A percentile compares a stretch with the other conserved stretches of the same genome.
These are phyloP conservation scores for Xanthoconium purpureum DNA, from an alignment of 768 basidiomycete species.

Conservation along the genomic window DNA sequence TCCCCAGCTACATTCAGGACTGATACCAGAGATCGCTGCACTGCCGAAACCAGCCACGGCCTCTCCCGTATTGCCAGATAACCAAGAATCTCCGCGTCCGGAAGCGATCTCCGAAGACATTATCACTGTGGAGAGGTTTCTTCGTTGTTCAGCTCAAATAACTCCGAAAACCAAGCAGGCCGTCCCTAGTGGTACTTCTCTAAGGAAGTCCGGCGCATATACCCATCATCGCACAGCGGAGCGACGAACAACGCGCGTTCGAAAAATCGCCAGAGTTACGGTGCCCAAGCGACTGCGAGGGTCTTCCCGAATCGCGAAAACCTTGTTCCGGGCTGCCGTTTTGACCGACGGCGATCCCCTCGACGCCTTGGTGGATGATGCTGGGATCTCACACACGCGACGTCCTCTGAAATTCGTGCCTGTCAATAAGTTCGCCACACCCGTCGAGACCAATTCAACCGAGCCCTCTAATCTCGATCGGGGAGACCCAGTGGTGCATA, in stretches of 20 bases:
- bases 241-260: neutral
- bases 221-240: conserved; percentile 1
- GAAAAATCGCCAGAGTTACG: neutral
- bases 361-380: conserved; percentile 11
- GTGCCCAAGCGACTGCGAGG: neutral
- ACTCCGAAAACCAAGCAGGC: neutral
- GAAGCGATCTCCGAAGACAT: neutral
- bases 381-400: conserved; percentile 11
- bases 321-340: conserved; percentile 27
- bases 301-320: conserved; percentile 7
- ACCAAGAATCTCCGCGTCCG: neutral
- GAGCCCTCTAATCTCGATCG: neutral
- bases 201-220: conserved; percentile 18
- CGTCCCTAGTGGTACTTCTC: neutral
- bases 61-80: neutral
- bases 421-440: conserved; percentile 19
- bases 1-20: neutral
- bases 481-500: neutral
- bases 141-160: conserved; percentile 10
- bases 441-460: neutral
- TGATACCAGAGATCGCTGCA: conserved; percentile 20
- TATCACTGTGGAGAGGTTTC: conserved; percentile 29
- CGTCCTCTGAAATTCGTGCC: conserved; percentile 30
- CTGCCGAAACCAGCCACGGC: conserved; percentile 9
- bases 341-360: conserved; percentile 26